A percentile compares a stretch with the other conserved stretches of the same genome.
phyloP scores from a whole-genome alignment of 2,329 filamentous ascomycete genomes.

The Ilyonectria destructans region DNA sequence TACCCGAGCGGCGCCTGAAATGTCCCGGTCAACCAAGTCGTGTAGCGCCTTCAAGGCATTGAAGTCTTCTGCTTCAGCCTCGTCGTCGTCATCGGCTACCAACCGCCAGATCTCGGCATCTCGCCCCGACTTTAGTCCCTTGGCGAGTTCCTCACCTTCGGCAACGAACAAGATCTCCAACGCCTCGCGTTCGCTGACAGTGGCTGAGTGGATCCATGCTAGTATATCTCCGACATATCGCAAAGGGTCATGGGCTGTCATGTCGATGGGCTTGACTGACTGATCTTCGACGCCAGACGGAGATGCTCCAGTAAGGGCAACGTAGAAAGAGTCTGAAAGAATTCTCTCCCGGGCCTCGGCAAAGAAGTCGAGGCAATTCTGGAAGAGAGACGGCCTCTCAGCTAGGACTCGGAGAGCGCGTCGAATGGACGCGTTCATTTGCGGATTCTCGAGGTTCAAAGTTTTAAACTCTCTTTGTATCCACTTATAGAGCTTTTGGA shows the following conservation, averaged over 20 bases:
- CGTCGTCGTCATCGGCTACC: slow-evolving; percentile 68
- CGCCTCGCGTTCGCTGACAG: slow-evolving; percentile 94
- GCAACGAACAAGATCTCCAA: slow-evolving; percentile 92
- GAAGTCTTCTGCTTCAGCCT: slow-evolving; percentile 72
- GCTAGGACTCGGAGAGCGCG: slow-evolving; percentile 89
- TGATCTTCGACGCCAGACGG: slow-evolving; percentile 72
- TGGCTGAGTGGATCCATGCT: slow-evolving; percentile 94
- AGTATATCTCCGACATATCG: slow-evolving; percentile 98
- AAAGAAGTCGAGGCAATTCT: slow-evolving; percentile 94
- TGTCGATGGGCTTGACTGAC: slow-evolving; percentile 90
- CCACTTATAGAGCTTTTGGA: slow-evolving; percentile 97
- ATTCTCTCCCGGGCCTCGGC: slow-evolving; percentile 91
- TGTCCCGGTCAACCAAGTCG: slow-evolving; percentile 88
- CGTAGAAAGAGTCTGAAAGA: slow-evolving; percentile 90
- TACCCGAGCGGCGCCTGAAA: slow-evolving; percentile 86
- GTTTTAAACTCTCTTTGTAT: slow-evolving; percentile 94
- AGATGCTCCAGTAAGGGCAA: slow-evolving; percentile 84
- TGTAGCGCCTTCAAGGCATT: slow-evolving; percentile 87
- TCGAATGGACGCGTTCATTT: slow-evolving; percentile 89
- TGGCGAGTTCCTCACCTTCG: slow-evolving; percentile 90
- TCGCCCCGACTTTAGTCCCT: slow-evolving; percentile 83
- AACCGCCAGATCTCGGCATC: slow-evolving; percentile 89
- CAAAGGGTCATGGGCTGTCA: slow-evolving; percentile 91
- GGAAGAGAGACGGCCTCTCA: slow-evolving; percentile 90
- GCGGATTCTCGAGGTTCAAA: slow-evolving; percentile 93